phyloP scores from a whole-genome alignment of 1,284 basidiomycete species.

The Ganoderma multipileum region DNA sequence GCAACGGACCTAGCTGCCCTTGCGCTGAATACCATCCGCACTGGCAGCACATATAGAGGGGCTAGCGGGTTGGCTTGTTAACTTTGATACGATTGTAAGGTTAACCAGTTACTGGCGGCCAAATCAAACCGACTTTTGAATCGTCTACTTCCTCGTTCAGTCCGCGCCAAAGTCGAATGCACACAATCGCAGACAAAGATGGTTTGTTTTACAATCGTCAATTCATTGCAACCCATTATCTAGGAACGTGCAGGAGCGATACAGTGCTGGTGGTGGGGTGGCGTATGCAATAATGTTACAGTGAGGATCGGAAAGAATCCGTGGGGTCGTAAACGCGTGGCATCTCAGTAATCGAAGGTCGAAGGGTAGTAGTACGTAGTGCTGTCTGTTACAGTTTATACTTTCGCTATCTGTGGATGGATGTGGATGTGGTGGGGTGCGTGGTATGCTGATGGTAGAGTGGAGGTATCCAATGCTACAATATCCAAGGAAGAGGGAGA shows the following conservation, averaged over 20 bases:
- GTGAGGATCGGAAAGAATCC: slow-evolving; percentile 15
- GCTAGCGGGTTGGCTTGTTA: no score
- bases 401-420: slow-evolving; percentile 28
- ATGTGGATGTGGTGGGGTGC: slow-evolving; percentile 1
- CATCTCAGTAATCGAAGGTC: slow-evolving; percentile 30
- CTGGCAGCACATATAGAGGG: no score
- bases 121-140: no score
- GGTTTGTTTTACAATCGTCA: slow-evolving; percentile 8
- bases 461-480: slow-evolving; percentile 29
- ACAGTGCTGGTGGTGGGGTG: slow-evolving; percentile 20
- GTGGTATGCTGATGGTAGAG: slow-evolving; percentile 8
- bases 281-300: slow-evolving; percentile 28
- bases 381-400: slow-evolving; percentile 26
- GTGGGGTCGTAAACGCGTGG: slow-evolving; percentile 17
- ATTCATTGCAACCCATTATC: slow-evolving; percentile 28
- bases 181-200: slow-evolving; percentile 5
- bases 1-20: no score
- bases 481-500: slow-evolving; percentile 20
- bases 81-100: no score
- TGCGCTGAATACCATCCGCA: no score
- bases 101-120: no score
- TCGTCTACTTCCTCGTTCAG: background rate
- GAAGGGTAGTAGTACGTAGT: slow-evolving; percentile 30
- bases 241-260: slow-evolving; percentile 24
- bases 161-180: no score